Evolutionary conservation across 75 land plant species (phyloP).

Genomic region (Sequoiadendron giganteum): DNA sequence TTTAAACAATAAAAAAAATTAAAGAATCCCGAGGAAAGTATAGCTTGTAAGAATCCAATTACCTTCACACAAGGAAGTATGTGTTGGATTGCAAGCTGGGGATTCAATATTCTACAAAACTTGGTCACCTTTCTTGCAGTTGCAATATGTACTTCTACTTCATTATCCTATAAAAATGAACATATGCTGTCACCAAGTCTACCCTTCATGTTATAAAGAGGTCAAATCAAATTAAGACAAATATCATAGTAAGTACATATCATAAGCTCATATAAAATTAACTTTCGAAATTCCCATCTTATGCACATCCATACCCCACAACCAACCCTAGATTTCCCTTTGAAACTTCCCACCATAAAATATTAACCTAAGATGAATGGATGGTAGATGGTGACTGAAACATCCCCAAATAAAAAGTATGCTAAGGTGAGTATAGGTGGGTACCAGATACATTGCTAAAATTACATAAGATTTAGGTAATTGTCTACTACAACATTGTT

Average conservation of each 20-base stretch:
- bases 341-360: neutral
- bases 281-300: neutral
- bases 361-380: neutral
- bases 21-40: neutral
- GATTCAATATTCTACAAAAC: slow-evolving; percentile 83
- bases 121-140: slow-evolving; percentile 97
- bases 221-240: slow-evolving; percentile 1
- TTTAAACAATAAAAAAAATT: neutral
- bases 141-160: slow-evolving; percentile 96
- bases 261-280: neutral
- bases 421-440: too few species aligned
- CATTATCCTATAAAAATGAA: slow-evolving; percentile 93
- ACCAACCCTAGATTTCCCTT: neutral
- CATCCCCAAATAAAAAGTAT: neutral
- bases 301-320: neutral
- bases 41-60: neutral
- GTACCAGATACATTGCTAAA: neutral
- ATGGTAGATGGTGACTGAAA: neutral
- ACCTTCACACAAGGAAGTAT: slow-evolving; percentile 99
- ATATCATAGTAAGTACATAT: neutral
- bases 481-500: neutral
- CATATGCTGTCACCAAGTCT: slow-evolving; percentile 91
- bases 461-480: neutral
- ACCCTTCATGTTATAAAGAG: slow-evolving; percentile 36
- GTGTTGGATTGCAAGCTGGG: slow-evolving; percentile 85